A percentile compares a stretch with the other conserved stretches of the same genome.
Evolutionary conservation across 805 yeast genomes (phyloP).

Genomic region (Pichia pseudocactophila): DNA sequence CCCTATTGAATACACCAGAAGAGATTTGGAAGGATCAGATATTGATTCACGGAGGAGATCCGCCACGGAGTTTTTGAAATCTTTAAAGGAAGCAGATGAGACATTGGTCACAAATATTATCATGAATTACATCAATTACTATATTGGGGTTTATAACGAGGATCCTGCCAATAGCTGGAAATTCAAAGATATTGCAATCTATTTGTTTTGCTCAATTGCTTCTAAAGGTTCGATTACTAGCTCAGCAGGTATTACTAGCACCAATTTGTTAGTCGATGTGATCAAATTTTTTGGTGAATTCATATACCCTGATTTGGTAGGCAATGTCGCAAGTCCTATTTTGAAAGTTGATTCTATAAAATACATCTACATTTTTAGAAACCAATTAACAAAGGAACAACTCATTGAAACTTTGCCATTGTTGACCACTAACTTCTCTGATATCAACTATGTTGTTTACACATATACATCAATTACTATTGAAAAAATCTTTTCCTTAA

Average conservation of each 20-base stretch:
- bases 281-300: slow-evolving; percentile 74
- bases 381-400: slow-evolving; percentile 84
- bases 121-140: slow-evolving; percentile 60
- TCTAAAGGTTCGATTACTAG: slow-evolving; percentile 78
- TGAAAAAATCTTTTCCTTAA: slow-evolving; percentile 76
- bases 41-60: slow-evolving; percentile 87
- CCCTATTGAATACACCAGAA: slow-evolving; percentile 84
- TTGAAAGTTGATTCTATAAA: slow-evolving; percentile 88
- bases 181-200: slow-evolving; percentile 77
- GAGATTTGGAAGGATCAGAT: slow-evolving; percentile 94
- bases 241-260: slow-evolving; percentile 75
- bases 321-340: slow-evolving; percentile 55
- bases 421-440: slow-evolving; percentile 58
- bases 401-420: slow-evolving; percentile 71
- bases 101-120: slow-evolving; percentile 65
- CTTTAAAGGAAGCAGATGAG: slow-evolving; percentile 72
- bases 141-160: slow-evolving; percentile 44
- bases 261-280: slow-evolving; percentile 77
- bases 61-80: slow-evolving; percentile 86
- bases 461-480: slow-evolving; percentile 91
- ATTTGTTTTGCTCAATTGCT: slow-evolving; percentile 81
- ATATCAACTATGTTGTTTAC: slow-evolving; percentile 69
- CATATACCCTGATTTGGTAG: slow-evolving; percentile 75
- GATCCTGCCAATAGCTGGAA: slow-evolving; percentile 60
- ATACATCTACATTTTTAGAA: slow-evolving; percentile 81